Percentiles rank a stretch among this genome's conserved stretches.
Conservation (phyloP, 371 early-diverging fungal genomes). For the Saksenaea vasiformis region DNA sequence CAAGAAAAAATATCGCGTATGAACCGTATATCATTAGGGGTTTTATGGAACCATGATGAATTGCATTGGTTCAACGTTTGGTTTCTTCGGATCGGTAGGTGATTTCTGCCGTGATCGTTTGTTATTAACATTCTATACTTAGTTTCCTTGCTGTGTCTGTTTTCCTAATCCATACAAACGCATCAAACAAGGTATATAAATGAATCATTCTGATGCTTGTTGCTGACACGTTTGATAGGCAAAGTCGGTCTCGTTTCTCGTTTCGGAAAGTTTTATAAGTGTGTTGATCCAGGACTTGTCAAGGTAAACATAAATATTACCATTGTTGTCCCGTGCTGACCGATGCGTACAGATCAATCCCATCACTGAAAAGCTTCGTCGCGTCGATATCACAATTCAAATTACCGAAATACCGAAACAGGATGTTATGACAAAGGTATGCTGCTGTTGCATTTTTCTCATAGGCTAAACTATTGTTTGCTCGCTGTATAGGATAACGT, state of each 20-base stretch:
- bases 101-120: not conserved
- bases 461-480: not conserved
- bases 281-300: slow-evolving; percentile 87
- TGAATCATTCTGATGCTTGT: not conserved
- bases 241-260: slow-evolving; percentile 74
- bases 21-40: slow-evolving; percentile 25
- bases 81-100: slow-evolving; percentile 51
- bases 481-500: slow-evolving; percentile 71
- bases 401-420: slow-evolving; percentile 75
- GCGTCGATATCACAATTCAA: slow-evolving; percentile 77
- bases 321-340: not conserved
- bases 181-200: slow-evolving; percentile 54
- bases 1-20: slow-evolving; percentile 9
- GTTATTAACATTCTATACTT: not conserved
- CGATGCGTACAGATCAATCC: slow-evolving; percentile 60
- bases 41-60: slow-evolving; percentile 52
- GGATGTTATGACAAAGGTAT: slow-evolving; percentile 76
- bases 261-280: slow-evolving; percentile 85
- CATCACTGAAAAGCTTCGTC: slow-evolving; percentile 63
- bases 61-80: slow-evolving; percentile 42
- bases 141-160: slow-evolving; percentile 54
- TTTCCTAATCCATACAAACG: slow-evolving; percentile 81
- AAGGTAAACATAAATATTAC: slow-evolving; percentile 18
- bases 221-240: slow-evolving; percentile 31
- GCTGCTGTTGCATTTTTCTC: not conserved